Evolutionary conservation across 768 basidiomycete species (phyloP).

Genomic region (Xerocomellus amylosporus): DNA sequence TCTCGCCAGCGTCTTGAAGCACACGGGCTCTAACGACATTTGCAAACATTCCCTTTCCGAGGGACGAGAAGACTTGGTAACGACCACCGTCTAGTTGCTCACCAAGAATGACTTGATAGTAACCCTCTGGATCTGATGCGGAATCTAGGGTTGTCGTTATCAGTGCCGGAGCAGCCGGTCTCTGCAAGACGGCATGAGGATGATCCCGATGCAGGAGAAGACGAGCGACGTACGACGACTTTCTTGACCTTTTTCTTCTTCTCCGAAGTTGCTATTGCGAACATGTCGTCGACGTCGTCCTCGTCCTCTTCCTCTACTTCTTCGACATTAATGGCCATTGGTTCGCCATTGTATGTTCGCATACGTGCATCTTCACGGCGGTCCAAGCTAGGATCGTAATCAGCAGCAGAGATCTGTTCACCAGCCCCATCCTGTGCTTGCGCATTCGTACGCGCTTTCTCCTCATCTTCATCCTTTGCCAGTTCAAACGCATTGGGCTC

Average conservation of each 20-base stretch:
- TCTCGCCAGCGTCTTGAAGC: conserved; percentile 57
- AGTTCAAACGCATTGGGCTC: conserved; percentile 61
- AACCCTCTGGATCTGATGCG: conserved; percentile 91
- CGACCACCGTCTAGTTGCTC: conserved; percentile 90
- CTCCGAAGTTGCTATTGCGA: conserved; percentile 55
- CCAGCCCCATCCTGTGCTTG: conserved; percentile 44
- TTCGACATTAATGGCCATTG: conserved; percentile 41
- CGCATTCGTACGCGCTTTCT: conserved; percentile 44
- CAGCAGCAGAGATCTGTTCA: conserved; percentile 85
- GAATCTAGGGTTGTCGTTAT: conserved; percentile 81
- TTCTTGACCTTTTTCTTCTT: conserved; percentile 58
- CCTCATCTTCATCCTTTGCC: conserved; percentile 60
- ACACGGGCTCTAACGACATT: conserved; percentile 91
- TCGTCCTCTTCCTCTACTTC: conserved; percentile 63
- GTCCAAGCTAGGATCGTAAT: conserved; percentile 86
- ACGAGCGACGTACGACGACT: conserved; percentile 41
- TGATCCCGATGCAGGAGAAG: neutral
- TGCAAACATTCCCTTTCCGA: conserved; percentile 99
- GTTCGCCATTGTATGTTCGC: conserved; percentile 46
- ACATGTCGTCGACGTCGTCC: conserved; percentile 95
- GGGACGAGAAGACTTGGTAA: conserved; percentile 90
- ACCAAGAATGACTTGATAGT: conserved; percentile 91
- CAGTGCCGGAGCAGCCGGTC: conserved; percentile 55
- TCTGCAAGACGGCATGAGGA: conserved; percentile 32
- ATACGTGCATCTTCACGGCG: conserved; percentile 80